These are phyloP conservation scores for Suillus decipiens DNA, from an alignment of 768 basidiomycete species.

Conservation along the genomic window DNA sequence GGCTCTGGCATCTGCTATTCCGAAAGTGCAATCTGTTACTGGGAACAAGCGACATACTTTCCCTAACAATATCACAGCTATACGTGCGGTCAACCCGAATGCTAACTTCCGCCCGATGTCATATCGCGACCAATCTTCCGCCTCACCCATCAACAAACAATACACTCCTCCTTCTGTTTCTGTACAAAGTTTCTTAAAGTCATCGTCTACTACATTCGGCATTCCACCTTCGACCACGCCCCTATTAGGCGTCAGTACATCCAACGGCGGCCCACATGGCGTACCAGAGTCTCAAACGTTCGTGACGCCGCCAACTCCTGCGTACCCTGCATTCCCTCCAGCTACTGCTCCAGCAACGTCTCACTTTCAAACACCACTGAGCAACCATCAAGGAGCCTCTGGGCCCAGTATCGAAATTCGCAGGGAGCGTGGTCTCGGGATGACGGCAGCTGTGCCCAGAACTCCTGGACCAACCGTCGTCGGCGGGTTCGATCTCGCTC, in stretches of 20 bases:
- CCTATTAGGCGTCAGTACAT: conserved; percentile 16
- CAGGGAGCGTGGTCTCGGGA: conserved; percentile 51
- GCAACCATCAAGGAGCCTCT: conserved; percentile 48
- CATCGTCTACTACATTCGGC: conserved; percentile 35
- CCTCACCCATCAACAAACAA: conserved; percentile 18
- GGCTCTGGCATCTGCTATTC: conserved; percentile 23
- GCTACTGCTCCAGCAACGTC: conserved; percentile 53
- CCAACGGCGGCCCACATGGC: conserved; percentile 12
- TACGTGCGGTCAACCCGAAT: conserved; percentile 29
- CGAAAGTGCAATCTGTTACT: conserved; percentile 39
- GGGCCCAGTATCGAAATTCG: conserved; percentile 67
- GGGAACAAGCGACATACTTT: conserved; percentile 62
- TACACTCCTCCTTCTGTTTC: conserved; percentile 38
- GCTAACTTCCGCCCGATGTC: conserved; percentile 24
- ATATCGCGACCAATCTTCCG: conserved; percentile 26
- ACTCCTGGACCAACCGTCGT: conserved; percentile 59
- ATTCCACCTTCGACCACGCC: conserved; percentile 33
- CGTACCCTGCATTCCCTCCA: conserved; percentile 69
- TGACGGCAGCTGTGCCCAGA: conserved; percentile 38
- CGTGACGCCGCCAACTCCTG: conserved; percentile 58
- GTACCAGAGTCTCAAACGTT: conserved; percentile 25
- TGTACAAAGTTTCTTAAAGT: conserved; percentile 33
- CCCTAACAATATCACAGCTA: conserved; percentile 35
- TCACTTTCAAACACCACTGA: conserved; percentile 55
- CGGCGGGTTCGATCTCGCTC: conserved; percentile 40